Conservation (phyloP, 352 stramenopile genomes). For the Bremia lactucae region DNA sequence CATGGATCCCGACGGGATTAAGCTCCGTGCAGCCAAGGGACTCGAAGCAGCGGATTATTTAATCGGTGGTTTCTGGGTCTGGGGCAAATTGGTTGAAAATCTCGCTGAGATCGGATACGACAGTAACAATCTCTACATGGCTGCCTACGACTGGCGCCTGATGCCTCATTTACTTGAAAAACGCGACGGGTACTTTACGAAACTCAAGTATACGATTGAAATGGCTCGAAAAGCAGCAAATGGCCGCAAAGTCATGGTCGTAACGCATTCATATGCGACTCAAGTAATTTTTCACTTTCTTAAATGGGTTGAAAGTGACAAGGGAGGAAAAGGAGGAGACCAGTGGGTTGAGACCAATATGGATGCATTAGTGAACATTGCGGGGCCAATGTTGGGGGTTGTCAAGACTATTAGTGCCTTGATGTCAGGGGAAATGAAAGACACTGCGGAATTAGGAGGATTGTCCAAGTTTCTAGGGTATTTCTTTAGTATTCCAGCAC, state of each 20-base stretch:
- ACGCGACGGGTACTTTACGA: constrained; percentile 87
- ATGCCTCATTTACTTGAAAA: constrained; percentile 57
- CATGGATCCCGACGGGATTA: constrained; percentile 80
- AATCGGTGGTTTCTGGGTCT: constrained; percentile 92
- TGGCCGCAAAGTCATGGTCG: constrained; percentile 84
- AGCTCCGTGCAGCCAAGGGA: constrained; percentile 68
- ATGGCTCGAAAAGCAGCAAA: constrained; percentile 58
- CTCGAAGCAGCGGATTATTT: constrained; percentile 91
- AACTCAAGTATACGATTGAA: constrained; percentile 89
- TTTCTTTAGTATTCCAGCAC: constrained; percentile 52
- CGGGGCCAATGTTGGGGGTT: constrained; percentile 87
- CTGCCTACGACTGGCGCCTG: constrained; percentile 81
- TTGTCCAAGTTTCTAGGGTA: constrained; percentile 80
- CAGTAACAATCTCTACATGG: constrained; percentile 83
- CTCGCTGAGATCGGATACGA: constrained; percentile 90
- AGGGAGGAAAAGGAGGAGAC: constrained; percentile 74
- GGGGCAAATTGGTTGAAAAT: constrained; percentile 87
- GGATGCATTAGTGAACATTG: constrained; percentile 89
- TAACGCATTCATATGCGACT: constrained; percentile 89
- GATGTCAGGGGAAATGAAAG: constrained; percentile 92
- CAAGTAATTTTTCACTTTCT: constrained; percentile 92
- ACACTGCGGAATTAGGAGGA: constrained; percentile 84
- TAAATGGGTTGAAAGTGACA: constrained; percentile 87
- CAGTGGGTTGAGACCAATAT: constrained; percentile 91
- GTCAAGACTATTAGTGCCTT: constrained; percentile 88